A percentile compares a stretch with the other conserved stretches of the same genome.
Conservation (phyloP, 768 basidiomycete species). For the Punctularia strigosozonata region DNA sequence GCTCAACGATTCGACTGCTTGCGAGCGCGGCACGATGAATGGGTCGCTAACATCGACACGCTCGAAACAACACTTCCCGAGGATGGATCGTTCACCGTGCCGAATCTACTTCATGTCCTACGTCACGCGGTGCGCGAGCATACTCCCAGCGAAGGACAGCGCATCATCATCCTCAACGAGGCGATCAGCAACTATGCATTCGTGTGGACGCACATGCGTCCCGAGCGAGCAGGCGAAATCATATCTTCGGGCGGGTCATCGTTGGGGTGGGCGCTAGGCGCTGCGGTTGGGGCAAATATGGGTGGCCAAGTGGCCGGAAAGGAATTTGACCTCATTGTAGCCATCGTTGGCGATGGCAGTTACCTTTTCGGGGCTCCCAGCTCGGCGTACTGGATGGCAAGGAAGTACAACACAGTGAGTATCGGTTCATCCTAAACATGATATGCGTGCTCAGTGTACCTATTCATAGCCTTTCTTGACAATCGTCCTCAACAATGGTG, state of each 20-base stretch:
- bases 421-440: too few relatives aligned
- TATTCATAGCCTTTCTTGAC: conserved; percentile 59
- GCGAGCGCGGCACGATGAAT: neutral
- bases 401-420: conserved; percentile 51
- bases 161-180: conserved; percentile 47
- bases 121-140: conserved; percentile 26
- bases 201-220: conserved; percentile 48
- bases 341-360: conserved; percentile 59
- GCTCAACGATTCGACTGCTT: neutral
- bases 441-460: too few relatives aligned
- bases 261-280: conserved; percentile 59
- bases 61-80: conserved; percentile 2
- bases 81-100: conserved; percentile 20
- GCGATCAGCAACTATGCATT: conserved; percentile 42
- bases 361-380: conserved; percentile 58
- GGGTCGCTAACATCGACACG: too few relatives aligned
- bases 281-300: conserved; percentile 45
- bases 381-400: conserved; percentile 64
- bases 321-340: conserved; percentile 40
- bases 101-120: conserved; percentile 38
- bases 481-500: conserved; percentile 61
- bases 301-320: conserved; percentile 9
- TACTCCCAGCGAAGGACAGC: conserved; percentile 25
- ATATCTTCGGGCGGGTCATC: conserved; percentile 52
- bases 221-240: conserved; percentile 21